Percentiles rank a stretch among this genome's conserved stretches.
Conservation (phyloP, 192 early-diverging fungal genomes). For the Coemansia pectinata region DNA sequence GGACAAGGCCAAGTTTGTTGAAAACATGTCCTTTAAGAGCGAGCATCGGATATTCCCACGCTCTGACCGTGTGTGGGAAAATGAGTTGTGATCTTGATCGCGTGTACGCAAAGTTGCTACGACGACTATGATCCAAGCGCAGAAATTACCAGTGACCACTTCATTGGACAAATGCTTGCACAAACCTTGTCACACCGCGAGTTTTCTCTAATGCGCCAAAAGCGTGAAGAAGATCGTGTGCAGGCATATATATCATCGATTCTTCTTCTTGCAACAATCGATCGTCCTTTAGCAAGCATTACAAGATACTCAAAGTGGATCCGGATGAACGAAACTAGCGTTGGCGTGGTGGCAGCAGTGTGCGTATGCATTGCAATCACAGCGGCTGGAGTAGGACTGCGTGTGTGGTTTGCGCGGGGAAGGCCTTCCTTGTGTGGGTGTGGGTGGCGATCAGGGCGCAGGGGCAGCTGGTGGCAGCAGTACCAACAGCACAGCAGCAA, state of each 20-base stretch:
- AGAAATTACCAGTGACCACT: not conserved
- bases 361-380: constrained; percentile 22
- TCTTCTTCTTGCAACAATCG: too few species aligned
- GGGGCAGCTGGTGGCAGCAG: not conserved
- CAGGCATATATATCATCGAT: too few species aligned
- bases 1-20: not conserved
- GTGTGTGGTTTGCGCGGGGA: constrained; percentile 10
- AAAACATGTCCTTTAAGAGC: not conserved
- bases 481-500: constrained; percentile 1
- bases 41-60: constrained; percentile 1
- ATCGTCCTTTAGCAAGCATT: too few species aligned
- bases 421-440: not conserved
- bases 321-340: constrained; percentile 17
- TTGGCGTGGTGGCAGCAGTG: constrained; percentile 30
- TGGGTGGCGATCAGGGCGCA: not conserved
- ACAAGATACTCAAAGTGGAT: too few species aligned
- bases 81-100: not conserved
- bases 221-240: too few species aligned
- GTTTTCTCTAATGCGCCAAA: too few species aligned
- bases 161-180: too few species aligned
- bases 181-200: too few species aligned
- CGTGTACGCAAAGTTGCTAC: not conserved
- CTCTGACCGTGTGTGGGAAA: not conserved
- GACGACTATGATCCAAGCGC: not conserved
- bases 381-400: constrained; percentile 9